Base-by-base conservation (phyloP, 805 yeast genomes). In the Soucietia sequanensis region DNA sequence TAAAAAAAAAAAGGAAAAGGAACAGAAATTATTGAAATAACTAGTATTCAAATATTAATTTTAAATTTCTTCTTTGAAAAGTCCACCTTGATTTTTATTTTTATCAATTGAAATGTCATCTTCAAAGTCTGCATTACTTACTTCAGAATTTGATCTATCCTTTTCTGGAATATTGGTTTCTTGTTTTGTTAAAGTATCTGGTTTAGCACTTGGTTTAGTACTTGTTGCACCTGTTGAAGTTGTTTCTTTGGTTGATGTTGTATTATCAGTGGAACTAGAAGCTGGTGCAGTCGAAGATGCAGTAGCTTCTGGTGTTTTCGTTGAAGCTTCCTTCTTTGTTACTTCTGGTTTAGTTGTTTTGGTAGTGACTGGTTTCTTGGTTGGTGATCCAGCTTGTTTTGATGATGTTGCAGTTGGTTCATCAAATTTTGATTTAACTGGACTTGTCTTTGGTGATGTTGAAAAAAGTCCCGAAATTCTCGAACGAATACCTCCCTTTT, bases 61-160 rank as follows among this genome's bases (percentile, higher is more conserved):
- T 37, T 49, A 65, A 37, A 67, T 62, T 44, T 66, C 72, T 47
- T 67, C 72, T 43, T 64, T 67, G 44, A 67, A 67, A 18, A 65
- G 42, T 4, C 70, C 70, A 13, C 66, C 66, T 36, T 53, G 52
- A 39, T 57, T 58, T 23, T 50, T 37, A 33, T 48, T 47, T 35
- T 54, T 52, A 21, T 44, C 43, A 25, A 59, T 48, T 6, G 65
- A 57, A 28, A 59, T 37, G 15, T 62, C 68, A 26, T 60, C 68
- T 19, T 50, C 62, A 30, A 39, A 44, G 6, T 38, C 46, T 12
- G 35, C 47, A 33, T 41, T 43, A 31, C 41, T 25, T 30, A 31
- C 4, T 5, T 14, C 34, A 6, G 21, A 26, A 20, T 12, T 22
- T n/a, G 31, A 8, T 15, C 5, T 19, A 17, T 15, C 32, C 18